These are phyloP conservation scores for Silene coronaria DNA, from an alignment of 179 eudicot species.

Conservation along the genomic window DNA sequence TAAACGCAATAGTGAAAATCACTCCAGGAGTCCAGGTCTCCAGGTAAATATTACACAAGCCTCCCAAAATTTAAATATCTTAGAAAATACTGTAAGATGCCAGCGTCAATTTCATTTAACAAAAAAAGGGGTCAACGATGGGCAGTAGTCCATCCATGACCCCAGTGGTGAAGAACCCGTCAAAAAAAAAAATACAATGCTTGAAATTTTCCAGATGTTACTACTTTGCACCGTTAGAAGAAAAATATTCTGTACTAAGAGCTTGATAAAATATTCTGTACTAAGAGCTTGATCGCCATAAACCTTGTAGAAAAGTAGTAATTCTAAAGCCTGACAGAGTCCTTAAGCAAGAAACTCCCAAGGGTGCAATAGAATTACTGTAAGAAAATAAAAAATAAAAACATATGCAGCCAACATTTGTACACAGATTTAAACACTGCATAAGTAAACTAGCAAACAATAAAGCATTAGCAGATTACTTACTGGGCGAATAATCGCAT, in stretches of 20 bases:
- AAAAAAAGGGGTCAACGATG: background rate
- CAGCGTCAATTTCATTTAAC: background rate
- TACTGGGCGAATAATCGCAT: constrained; percentile 40
- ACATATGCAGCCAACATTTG: background rate
- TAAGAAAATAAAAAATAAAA: background rate
- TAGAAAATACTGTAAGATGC: background rate
- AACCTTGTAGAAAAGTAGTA: background rate
- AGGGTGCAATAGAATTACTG: background rate
- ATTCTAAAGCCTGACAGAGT: background rate
- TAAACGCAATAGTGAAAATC: background rate
- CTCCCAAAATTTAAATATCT: background rate
- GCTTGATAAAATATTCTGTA: too few relatives aligned
- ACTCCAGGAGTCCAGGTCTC: too few relatives aligned
- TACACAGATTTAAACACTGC: background rate
- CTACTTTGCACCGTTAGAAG: background rate
- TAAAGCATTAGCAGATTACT: constrained; percentile 15
- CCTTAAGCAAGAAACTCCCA: background rate
- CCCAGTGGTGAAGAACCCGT: background rate
- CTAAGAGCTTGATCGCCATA: background rate
- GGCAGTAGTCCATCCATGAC: background rate
- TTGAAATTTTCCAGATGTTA: background rate
- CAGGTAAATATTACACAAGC: background rate
- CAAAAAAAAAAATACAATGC: background rate
- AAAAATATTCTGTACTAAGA: too few relatives aligned
- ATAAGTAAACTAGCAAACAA: background rate